These are phyloP conservation scores for Auriscalpium orientale DNA, from an alignment of 768 basidiomycete genomes.

Conservation along the genomic window DNA sequence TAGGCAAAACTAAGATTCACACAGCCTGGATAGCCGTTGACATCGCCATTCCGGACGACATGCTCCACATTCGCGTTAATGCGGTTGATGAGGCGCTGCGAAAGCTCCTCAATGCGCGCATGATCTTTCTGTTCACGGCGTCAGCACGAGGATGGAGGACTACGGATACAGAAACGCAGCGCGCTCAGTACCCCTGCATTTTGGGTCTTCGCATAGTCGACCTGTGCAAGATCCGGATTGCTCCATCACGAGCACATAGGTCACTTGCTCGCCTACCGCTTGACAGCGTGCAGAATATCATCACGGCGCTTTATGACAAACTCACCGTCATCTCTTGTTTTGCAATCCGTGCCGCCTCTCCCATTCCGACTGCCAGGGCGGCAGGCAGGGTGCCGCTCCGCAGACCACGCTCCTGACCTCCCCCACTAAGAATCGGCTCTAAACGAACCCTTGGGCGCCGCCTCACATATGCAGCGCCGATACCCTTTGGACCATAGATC, in stretches of 20 bases:
- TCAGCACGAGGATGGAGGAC: too few species aligned
- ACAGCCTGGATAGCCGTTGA: conserved; percentile 89
- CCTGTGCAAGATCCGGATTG: conserved; percentile 16
- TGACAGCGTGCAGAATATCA: conserved; percentile 23
- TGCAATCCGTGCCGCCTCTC: conserved; percentile 91
- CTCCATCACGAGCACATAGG: conserved; percentile 35
- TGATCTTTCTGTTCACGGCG: conserved; percentile 60
- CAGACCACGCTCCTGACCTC: conserved; percentile 94
- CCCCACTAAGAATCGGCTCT: conserved; percentile 92
- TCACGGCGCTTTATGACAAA: conserved; percentile 20
- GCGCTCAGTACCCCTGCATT: conserved; percentile 94
- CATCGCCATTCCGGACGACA: conserved; percentile 91
- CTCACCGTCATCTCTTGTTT: conserved; percentile 89
- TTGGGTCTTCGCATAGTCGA: conserved; percentile 54
- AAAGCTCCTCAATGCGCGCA: conserved; percentile 59
- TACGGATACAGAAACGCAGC: neutral
- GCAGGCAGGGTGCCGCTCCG: conserved; percentile 92
- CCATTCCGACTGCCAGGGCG: conserved; percentile 82
- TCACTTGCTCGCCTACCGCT: conserved; percentile 21
- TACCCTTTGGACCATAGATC: conserved; percentile 94
- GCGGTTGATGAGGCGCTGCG: conserved; percentile 71
- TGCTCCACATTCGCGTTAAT: conserved; percentile 82
- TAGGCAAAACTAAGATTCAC: conserved; percentile 94
- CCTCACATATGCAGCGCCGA: conserved; percentile 92
- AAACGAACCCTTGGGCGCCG: conserved; percentile 86